Base-by-base conservation (phyloP, 176 grass and related monocot genomes). In the Ananas comosus region DNA sequence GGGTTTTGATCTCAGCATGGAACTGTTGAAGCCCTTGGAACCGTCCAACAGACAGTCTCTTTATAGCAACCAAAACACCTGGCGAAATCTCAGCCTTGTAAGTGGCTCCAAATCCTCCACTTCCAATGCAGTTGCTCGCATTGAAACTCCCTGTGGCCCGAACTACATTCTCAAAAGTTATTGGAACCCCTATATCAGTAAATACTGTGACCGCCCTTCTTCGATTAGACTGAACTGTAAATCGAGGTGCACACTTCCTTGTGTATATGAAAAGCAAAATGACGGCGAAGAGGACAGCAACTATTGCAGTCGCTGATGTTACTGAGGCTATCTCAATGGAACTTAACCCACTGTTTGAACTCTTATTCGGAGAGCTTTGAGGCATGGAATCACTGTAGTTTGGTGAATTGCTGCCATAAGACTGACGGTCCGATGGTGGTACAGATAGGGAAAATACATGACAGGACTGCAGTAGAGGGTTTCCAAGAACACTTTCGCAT, bases 21-120 rank as follows among this genome's bases (percentile, higher is more conserved):
- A 96, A 96, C 77, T 96, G 92, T 64, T 96, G 85, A 27, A 81
- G 58, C 53, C 92, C 92, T 69, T 96, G 88, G 59, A 96, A 88
- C 65, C 83, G 88, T 50, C 92, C 92, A 27, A 96, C 88, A 68
- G 88, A 91, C 50, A 96, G 92, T 48, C 92, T 85, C 59, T 96
- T 96, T 74, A 96, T 96, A 70, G 92, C 92, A 48, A 96, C 92
- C 71, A 96, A 63, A 63, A 96, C 88, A 80, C 85, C 85, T 73
- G 92, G 88, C 67, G 92, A 79, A 83, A 96, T 91, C 80, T 96
- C 92, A 56, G 92, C 92, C 69, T 96, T 96, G 81, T 96, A 96
- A 29, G 92, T 96, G 68, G 92, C 92, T 70, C 92, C 92, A 54
- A 96, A 96, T 58, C 92, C 92, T 10, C 92, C 92, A 73, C 92